A percentile compares a stretch with the other conserved stretches of the same genome.
Evolutionary conservation across 2,329 filamentous ascomycete species (phyloP).

Genomic region (Arthrobotrys sphaeroides): DNA sequence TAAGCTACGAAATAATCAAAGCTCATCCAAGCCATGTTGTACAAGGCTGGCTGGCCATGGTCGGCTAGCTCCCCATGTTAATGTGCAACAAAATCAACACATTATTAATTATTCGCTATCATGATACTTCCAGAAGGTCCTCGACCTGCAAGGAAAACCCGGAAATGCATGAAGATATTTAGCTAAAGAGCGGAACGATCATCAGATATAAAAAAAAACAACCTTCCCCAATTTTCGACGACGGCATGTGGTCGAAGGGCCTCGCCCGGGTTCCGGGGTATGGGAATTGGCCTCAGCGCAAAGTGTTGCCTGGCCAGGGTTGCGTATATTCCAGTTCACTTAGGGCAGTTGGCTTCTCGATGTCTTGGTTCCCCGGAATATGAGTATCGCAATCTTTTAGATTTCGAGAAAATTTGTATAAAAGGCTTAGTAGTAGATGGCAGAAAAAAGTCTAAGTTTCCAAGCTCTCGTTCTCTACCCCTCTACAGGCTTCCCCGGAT

Average conservation of each 20-base stretch:
- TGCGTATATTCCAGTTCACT: neutral
- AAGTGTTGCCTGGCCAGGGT: constrained; percentile 16
- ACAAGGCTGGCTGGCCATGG: no score
- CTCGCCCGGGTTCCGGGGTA: neutral
- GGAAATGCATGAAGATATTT: no score
- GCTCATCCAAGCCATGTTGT: no score
- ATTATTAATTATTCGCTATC: no score
- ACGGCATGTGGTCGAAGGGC: constrained; percentile 2
- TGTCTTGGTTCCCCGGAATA: constrained; percentile 11
- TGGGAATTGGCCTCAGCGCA: constrained; percentile 4
- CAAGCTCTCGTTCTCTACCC: neutral
- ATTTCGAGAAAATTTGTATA: neutral
- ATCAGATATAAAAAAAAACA: no score
- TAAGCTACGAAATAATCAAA: no score
- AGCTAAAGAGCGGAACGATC: no score
- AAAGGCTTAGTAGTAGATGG: neutral
- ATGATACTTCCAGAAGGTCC: no score
- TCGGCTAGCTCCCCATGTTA: no score
- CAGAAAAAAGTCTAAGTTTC: neutral
- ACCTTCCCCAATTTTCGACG: neutral
- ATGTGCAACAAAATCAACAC: no score
- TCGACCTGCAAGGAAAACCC: no score
- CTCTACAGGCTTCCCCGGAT: neutral
- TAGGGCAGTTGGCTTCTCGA: constrained; percentile 3
- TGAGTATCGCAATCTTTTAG: neutral